Conservation (phyloP, 441 rosid species). For the Mallotus repandus region DNA sequence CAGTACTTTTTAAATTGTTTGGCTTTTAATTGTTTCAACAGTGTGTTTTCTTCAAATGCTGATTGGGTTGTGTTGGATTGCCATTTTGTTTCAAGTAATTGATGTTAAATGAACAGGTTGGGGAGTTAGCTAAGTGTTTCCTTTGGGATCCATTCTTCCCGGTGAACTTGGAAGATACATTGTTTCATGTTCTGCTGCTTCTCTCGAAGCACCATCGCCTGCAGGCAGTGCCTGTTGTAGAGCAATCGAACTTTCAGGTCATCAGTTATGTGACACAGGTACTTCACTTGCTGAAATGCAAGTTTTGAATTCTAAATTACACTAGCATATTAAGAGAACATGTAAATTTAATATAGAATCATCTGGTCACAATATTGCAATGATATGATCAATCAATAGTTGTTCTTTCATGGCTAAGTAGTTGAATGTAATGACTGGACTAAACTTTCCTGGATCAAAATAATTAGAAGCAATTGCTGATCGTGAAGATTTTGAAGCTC, state of each 20-base stretch:
- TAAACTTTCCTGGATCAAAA: no score
- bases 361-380: background rate
- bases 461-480: no score
- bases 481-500: background rate
- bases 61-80: background rate
- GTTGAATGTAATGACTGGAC: background rate
- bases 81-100: background rate
- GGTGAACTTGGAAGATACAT: conserved; percentile 35
- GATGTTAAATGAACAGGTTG: conserved; percentile 29
- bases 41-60: no score
- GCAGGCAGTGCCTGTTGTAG: conserved; percentile 37
- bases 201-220: conserved; percentile 42
- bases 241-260: conserved; percentile 22
- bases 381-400: no score
- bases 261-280: conserved; percentile 49
- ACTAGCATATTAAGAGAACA: background rate
- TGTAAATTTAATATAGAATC: background rate
- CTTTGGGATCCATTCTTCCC: conserved; percentile 50
- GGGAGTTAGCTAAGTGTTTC: conserved; percentile 45
- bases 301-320: background rate
- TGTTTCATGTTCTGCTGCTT: conserved; percentile 46
- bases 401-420: background rate
- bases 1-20: background rate
- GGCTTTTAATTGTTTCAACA: background rate
- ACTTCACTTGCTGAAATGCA: background rate